phyloP scores from a whole-genome alignment of 352 stramenopile species.

The Aphanomyces cochlioides region DNA sequence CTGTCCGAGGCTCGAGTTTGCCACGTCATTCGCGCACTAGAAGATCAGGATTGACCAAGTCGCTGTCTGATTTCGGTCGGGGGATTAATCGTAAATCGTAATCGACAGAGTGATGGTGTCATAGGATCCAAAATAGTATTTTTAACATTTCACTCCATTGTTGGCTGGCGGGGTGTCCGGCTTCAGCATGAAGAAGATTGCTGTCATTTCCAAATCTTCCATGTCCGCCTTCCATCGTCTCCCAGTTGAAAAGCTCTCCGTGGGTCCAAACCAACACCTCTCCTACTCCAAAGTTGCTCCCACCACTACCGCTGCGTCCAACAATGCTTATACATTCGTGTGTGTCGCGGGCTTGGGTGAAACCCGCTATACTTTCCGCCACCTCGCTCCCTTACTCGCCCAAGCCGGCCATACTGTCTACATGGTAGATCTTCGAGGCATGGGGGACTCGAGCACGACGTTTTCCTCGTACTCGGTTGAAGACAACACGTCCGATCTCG shows the following conservation, averaged over 20 bases:
- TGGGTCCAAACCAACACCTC: neutral
- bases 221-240: constrained; percentile 1
- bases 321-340: constrained; percentile 28
- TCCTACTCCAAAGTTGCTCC: neutral
- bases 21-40: no score
- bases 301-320: neutral
- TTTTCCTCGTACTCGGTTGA: constrained; percentile 10
- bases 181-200: neutral
- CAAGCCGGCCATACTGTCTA: constrained; percentile 37
- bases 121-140: no score
- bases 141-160: no score
- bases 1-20: no score
- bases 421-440: constrained; percentile 44
- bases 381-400: constrained; percentile 40
- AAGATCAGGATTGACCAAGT: no score
- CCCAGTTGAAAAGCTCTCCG: neutral
- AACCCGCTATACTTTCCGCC: constrained; percentile 42
- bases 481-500: neutral
- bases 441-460: constrained; percentile 37
- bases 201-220: neutral
- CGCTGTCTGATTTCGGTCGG: no score
- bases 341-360: constrained; percentile 45
- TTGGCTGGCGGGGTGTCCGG: neutral
- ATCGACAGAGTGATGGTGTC: no score
- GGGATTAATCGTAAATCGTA: no score